phyloP scores from a whole-genome alignment of 2,329 filamentous ascomycete species.

The Ceratocystiopsis sp. region DNA sequence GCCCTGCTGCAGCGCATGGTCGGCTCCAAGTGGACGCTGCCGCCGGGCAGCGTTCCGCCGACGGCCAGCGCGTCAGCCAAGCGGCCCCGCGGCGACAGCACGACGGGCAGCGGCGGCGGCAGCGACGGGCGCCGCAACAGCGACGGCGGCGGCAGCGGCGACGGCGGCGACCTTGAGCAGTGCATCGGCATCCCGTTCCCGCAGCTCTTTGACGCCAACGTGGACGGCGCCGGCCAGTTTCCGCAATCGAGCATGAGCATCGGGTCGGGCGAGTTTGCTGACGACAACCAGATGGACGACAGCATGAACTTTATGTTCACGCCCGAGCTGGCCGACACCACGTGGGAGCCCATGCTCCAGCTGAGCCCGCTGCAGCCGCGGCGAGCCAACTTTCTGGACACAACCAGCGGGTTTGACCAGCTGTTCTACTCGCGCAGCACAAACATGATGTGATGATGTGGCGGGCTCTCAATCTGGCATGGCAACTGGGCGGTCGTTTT shows the following conservation, averaged over 20 bases:
- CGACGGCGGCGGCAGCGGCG: too few species aligned
- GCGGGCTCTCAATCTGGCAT: too few species aligned
- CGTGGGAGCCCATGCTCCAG: not conserved
- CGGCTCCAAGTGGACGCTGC: not conserved
- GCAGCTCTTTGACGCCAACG: not conserved
- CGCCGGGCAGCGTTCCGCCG: too few species aligned
- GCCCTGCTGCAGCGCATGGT: not conserved
- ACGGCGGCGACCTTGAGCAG: not conserved
- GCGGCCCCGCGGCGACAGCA: not conserved
- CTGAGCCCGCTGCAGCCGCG: not conserved
- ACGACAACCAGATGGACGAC: not conserved
- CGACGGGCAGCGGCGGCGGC: too few species aligned
- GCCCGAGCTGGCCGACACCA: not conserved
- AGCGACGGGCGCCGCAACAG: too few species aligned
- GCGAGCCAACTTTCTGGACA: not conserved
- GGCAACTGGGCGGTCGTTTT: too few species aligned
- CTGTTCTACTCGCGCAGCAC: too few species aligned
- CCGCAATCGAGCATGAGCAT: not conserved
- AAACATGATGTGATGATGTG: too few species aligned
- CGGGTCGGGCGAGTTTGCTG: not conserved
- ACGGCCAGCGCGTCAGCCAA: not conserved
- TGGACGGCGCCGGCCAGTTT: not conserved
- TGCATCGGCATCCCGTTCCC: not conserved
- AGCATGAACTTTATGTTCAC: not conserved
- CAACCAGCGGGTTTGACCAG: not conserved